Evolutionary conservation across 108 stramenopile genomes (phyloP).

Genomic region (Pseudonitzschia multiseries): DNA sequence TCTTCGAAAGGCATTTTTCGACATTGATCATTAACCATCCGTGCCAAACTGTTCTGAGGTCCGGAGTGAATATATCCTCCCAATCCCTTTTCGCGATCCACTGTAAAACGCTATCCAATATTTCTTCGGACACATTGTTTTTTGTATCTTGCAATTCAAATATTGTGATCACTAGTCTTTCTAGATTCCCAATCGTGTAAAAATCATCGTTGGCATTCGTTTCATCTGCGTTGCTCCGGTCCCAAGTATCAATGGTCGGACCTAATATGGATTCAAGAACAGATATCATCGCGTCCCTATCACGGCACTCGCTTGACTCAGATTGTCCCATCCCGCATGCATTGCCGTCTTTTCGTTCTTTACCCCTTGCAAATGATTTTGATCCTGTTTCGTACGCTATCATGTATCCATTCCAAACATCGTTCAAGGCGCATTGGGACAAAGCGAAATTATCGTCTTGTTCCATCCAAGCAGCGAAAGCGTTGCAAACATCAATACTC

Average conservation of each 20-base stretch:
- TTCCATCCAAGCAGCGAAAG: slow-evolving; percentile 1
- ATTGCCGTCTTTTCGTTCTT: neutral
- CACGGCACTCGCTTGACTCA: neutral
- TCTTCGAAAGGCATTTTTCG: neutral
- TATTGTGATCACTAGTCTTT: slow-evolving; percentile 19
- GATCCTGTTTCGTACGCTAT: neutral
- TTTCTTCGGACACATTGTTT: neutral
- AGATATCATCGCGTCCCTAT: slow-evolving; percentile 11
- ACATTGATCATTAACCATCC: slow-evolving; percentile 17
- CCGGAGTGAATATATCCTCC: neutral
- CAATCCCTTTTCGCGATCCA: neutral
- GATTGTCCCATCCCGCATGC: neutral
- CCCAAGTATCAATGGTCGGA: neutral
- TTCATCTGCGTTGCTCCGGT: neutral
- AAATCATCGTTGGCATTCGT: neutral
- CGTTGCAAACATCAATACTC: slow-evolving; percentile 3
- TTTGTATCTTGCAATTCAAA: slow-evolving; percentile 12
- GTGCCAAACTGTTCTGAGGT: slow-evolving; percentile 6
- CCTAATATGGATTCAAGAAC: slow-evolving; percentile 20
- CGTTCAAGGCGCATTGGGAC: neutral
- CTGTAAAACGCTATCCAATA: neutral
- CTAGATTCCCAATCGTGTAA: neutral
- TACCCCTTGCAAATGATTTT: neutral
- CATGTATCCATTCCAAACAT: neutral
- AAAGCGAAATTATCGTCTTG: neutral